phyloP scores from a whole-genome alignment of 108 stramenopile species.

The Discostella stelligeroides region DNA sequence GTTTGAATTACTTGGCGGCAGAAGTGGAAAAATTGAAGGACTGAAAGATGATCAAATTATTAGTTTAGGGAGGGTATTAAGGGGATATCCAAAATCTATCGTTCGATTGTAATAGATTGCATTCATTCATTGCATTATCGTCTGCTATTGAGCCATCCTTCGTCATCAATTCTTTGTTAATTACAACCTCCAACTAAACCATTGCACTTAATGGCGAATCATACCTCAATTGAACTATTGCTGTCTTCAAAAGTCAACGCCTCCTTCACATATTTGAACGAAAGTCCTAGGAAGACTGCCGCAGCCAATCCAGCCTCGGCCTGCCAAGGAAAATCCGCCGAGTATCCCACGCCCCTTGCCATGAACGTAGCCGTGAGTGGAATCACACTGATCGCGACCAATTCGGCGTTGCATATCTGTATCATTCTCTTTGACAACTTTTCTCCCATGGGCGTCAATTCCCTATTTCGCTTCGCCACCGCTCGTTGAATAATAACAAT shows the following conservation, averaged over 20 bases:
- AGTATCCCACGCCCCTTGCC: conserved; percentile 52
- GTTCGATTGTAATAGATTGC: neutral
- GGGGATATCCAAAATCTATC: no score
- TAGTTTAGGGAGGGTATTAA: no score
- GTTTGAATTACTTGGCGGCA: conserved; percentile 74
- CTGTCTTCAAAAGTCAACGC: conserved; percentile 69
- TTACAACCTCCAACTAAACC: neutral
- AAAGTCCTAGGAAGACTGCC: conserved; percentile 47
- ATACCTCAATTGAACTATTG: conserved; percentile 11
- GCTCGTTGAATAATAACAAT: conserved; percentile 57
- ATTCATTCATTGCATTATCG: neutral
- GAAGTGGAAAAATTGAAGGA: conserved; percentile 89
- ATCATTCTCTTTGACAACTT: conserved; percentile 48
- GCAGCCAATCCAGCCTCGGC: conserved; percentile 57
- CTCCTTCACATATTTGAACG: conserved; percentile 78
- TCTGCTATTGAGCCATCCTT: no score
- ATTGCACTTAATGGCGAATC: neutral
- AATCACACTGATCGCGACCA: conserved; percentile 42
- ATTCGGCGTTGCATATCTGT: conserved; percentile 52
- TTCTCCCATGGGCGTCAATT: conserved; percentile 43
- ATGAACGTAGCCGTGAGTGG: conserved; percentile 56
- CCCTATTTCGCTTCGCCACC: conserved; percentile 43
- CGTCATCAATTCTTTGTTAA: neutral
- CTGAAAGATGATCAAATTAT: conserved; percentile 32
- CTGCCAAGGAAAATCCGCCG: conserved; percentile 49